phyloP scores from a whole-genome alignment of 2,329 filamentous ascomycete species.

The Saccharata proteae region DNA sequence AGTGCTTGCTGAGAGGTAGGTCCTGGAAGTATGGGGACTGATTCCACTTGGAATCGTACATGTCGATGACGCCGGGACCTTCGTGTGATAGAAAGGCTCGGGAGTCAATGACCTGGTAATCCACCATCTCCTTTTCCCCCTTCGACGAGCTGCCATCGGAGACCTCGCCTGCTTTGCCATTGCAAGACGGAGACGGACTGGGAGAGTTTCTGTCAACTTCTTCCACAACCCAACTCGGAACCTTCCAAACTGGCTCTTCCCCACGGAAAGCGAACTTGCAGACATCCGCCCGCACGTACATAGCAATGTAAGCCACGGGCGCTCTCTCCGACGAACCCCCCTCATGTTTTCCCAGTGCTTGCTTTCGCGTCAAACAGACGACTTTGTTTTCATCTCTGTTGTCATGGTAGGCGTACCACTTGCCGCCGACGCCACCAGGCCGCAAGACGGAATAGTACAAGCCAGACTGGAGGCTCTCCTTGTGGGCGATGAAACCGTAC shows the following conservation, averaged over 20 bases:
- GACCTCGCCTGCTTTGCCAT: conserved; percentile 1
- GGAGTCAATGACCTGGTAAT: conserved; percentile 23
- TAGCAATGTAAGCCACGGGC: conserved; percentile 39
- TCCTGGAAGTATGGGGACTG: neutral
- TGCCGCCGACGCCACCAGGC: conserved; percentile 41
- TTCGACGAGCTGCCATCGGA: neutral
- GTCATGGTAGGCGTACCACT: conserved; percentile 49
- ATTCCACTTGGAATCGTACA: conserved; percentile 18
- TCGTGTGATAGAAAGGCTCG: conserved; percentile 21
- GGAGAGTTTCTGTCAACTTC: conserved; percentile 15
- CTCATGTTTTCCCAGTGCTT: conserved; percentile 40
- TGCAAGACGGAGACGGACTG: conserved; percentile 9
- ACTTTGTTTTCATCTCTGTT: conserved; percentile 42
- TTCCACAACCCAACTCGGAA: conserved; percentile 25
- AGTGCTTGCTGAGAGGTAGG: conserved; percentile 4
- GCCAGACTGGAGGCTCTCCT: conserved; percentile 44
- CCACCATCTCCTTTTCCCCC: conserved; percentile 9
- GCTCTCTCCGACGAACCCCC: conserved; percentile 25
- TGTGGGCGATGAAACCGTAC: conserved; percentile 49
- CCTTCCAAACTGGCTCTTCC: conserved; percentile 35
- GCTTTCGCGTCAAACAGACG: conserved; percentile 43
- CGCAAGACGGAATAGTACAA: conserved; percentile 49
- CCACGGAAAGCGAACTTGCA: conserved; percentile 25
- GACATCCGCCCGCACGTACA: conserved; percentile 44
- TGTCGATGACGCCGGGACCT: conserved; percentile 25